Percentiles rank a stretch among this genome's conserved stretches.
Evolutionary conservation across 345 rosid species (phyloP).

Genomic region (Geranium brycei): DNA sequence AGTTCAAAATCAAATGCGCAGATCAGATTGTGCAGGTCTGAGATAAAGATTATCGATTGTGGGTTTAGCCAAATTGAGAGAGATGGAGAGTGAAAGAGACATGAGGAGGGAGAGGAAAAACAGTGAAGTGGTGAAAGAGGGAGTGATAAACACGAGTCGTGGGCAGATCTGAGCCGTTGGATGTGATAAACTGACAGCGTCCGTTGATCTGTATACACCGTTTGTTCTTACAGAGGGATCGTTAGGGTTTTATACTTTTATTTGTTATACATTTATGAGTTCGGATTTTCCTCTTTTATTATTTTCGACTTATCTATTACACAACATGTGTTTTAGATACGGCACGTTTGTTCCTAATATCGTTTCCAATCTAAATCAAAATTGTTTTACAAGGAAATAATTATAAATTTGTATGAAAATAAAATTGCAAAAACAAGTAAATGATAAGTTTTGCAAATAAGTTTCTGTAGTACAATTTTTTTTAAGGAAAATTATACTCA

Average conservation of each 20-base stretch:
- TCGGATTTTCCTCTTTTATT: no score
- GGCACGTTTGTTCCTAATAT: no score
- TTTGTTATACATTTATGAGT: no score
- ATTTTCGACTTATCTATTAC: no score
- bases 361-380: no score
- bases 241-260: constrained; percentile 32
- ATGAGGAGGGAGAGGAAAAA: constrained; percentile 1
- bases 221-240: constrained; percentile 17
- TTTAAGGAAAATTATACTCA: no score
- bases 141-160: constrained; percentile 23
- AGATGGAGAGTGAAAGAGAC: neutral
- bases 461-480: no score
- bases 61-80: constrained; percentile 11
- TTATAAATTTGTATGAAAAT: no score
- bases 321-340: no score
- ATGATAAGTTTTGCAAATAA: no score
- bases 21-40: neutral
- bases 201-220: constrained; percentile 17
- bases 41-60: neutral
- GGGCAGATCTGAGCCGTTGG: constrained; percentile 24
- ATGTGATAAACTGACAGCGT: constrained; percentile 17
- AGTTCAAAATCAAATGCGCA: neutral
- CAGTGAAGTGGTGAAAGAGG: constrained; percentile 18
- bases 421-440: no score
- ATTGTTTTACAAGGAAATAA: no score